phyloP scores from a whole-genome alignment of 1,284 basidiomycete species.

The Leccinum colubrinum region DNA sequence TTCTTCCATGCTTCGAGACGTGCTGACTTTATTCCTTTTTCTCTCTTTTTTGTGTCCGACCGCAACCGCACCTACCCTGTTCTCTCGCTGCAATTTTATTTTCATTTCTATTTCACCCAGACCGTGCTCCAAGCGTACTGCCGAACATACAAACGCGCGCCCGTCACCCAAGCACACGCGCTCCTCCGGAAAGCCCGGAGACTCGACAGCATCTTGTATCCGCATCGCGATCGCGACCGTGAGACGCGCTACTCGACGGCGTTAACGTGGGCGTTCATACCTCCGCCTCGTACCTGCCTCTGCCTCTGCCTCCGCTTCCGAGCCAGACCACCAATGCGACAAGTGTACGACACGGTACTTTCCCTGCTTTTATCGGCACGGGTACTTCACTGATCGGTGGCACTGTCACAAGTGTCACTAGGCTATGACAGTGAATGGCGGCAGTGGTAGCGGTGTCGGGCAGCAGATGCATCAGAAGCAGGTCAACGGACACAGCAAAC shows the following conservation, averaged over 20 bases:
- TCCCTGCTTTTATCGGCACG: conserved; percentile 38
- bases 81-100: not conserved
- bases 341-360: conserved; percentile 38
- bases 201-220: conserved; percentile 65
- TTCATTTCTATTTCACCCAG: conserved; percentile 36
- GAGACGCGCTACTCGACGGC: conserved; percentile 4
- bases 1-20: not conserved
- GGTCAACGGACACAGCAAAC: not conserved
- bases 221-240: conserved; percentile 9
- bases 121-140: conserved; percentile 87
- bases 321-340: conserved; percentile 29
- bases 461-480: not conserved
- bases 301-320: not conserved
- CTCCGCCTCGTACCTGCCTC: not conserved
- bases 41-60: not conserved
- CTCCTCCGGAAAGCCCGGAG: conserved; percentile 84
- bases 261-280: not conserved
- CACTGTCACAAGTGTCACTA: conserved; percentile 62
- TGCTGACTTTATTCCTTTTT: conserved; percentile 7
- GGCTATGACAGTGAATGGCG: conserved; percentile 8
- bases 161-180: conserved; percentile 68
- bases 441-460: not conserved
- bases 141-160: conserved; percentile 79
- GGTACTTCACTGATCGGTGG: conserved; percentile 32
- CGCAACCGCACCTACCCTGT: not conserved